Evolutionary conservation across 108 stramenopile genomes (phyloP).

Genomic region (Cyclotella baltica): DNA sequence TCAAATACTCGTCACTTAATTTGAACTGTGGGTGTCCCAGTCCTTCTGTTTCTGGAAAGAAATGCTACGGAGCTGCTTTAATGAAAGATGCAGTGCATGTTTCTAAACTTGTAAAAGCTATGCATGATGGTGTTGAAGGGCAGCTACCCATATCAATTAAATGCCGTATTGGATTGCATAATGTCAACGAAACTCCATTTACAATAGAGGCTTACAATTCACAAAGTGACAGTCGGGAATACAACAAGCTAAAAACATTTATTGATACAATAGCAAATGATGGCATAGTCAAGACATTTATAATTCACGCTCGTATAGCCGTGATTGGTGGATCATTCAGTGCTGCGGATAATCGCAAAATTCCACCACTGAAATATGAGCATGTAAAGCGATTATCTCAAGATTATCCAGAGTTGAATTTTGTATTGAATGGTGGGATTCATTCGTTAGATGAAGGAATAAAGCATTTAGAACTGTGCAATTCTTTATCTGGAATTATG

Average conservation of each 20-base stretch:
- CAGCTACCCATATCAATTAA: constrained; percentile 92
- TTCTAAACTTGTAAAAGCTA: constrained; percentile 65
- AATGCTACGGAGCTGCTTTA: constrained; percentile 96
- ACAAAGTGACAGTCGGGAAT: constrained; percentile 83
- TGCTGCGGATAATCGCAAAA: constrained; percentile 94
- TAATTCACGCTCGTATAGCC: constrained; percentile 96
- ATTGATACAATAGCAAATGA: constrained; percentile 79
- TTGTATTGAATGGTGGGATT: constrained; percentile 88
- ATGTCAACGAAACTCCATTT: constrained; percentile 38
- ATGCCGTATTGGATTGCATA: constrained; percentile 92
- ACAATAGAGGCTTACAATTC: constrained; percentile 52
- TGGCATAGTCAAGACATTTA: constrained; percentile 90
- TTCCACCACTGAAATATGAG: constrained; percentile 92
- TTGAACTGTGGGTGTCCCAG: constrained; percentile 98
- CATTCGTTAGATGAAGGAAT: constrained; percentile 69
- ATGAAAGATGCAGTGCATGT: constrained; percentile 95
- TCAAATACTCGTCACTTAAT: constrained; percentile 96
- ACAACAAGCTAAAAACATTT: constrained; percentile 81
- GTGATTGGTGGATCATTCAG: constrained; percentile 88
- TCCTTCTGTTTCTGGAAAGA: constrained; percentile 94
- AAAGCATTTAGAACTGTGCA: constrained; percentile 62
- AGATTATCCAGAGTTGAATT: constrained; percentile 82
- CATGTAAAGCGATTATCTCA: constrained; percentile 70
- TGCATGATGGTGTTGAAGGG: constrained; percentile 75
- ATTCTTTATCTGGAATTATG: constrained; percentile 81